These are phyloP conservation scores for Ceratocystis diversiconidia DNA, from an alignment of 2,329 filamentous ascomycete species.

Conservation along the genomic window DNA sequence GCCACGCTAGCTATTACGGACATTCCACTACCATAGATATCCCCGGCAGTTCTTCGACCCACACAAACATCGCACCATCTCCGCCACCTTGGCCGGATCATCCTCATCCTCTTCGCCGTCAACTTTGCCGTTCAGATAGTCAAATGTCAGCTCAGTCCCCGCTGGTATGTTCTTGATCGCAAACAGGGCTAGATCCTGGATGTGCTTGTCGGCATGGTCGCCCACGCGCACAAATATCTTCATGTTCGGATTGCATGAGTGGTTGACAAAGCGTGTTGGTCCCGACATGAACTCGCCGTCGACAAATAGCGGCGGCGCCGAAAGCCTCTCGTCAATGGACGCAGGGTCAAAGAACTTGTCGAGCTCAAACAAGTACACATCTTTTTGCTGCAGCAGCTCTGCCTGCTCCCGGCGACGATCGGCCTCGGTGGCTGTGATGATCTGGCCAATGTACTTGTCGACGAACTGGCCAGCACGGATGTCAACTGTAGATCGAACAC, in stretches of 20 bases:
- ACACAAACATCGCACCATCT: slow-evolving; percentile 49
- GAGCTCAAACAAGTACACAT: slow-evolving; percentile 65
- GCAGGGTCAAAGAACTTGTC: slow-evolving; percentile 59
- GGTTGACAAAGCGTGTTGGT: slow-evolving; percentile 70
- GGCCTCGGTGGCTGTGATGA: slow-evolving; percentile 51
- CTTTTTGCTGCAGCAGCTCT: slow-evolving; percentile 46
- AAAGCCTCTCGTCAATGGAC: slow-evolving; percentile 42
- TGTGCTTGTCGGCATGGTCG: slow-evolving; percentile 57
- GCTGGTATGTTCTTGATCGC: slow-evolving; percentile 50
- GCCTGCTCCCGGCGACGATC: slow-evolving; percentile 45
- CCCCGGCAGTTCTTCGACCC: slow-evolving; percentile 52
- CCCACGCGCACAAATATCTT: slow-evolving; percentile 67
- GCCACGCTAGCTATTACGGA: background rate
- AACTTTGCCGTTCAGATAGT: slow-evolving; percentile 56
- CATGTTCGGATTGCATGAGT: slow-evolving; percentile 66
- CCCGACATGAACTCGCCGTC: slow-evolving; percentile 66
- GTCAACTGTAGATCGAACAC: slow-evolving; percentile 48
- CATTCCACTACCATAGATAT: slow-evolving; percentile 44
- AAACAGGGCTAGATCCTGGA: slow-evolving; percentile 68
- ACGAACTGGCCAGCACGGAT: slow-evolving; percentile 64
- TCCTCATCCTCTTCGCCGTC: slow-evolving; percentile 33
- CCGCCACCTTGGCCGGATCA: slow-evolving; percentile 28
- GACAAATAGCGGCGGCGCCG: slow-evolving; percentile 43
- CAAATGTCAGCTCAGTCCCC: slow-evolving; percentile 62
- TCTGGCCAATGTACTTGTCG: slow-evolving; percentile 62